A percentile compares a stretch with the other conserved stretches of the same genome.
Evolutionary conservation across 768 basidiomycete species (phyloP).

Genomic region (Lyophyllum decastes): DNA sequence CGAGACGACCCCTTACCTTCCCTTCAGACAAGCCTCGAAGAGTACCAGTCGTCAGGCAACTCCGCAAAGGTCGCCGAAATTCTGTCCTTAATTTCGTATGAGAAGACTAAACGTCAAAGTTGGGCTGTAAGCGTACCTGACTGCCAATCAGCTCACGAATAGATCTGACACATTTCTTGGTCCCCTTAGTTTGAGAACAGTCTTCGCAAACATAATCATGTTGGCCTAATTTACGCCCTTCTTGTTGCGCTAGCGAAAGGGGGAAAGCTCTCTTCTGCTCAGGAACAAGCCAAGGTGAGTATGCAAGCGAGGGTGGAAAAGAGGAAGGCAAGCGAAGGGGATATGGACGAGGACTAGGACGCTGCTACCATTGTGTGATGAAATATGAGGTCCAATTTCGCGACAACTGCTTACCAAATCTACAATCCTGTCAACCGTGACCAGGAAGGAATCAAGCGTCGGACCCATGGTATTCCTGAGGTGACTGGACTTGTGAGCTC

Average conservation of each 20-base stretch:
- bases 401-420: background rate
- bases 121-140: slow-evolving; percentile 72
- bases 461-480: background rate
- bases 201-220: slow-evolving; percentile 82
- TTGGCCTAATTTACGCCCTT: slow-evolving; percentile 77
- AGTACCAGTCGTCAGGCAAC: slow-evolving; percentile 43
- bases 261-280: slow-evolving; percentile 57
- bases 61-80: slow-evolving; percentile 51
- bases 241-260: slow-evolving; percentile 73
- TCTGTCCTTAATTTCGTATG: slow-evolving; percentile 57
- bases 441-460: background rate
- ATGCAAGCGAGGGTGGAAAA: slow-evolving; percentile 50
- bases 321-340: slow-evolving; percentile 43
- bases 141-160: too few relatives aligned
- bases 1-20: slow-evolving; percentile 78
- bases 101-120: slow-evolving; percentile 73
- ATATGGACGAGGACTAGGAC: slow-evolving; percentile 47
- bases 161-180: too few relatives aligned
- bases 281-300: slow-evolving; percentile 42
- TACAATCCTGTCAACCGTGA: background rate
- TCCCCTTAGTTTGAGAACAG: slow-evolving; percentile 80
- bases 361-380: background rate
- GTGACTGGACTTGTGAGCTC: background rate
- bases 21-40: slow-evolving; percentile 60
- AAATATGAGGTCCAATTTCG: background rate